Evolutionary conservation across 306 rosid genomes (phyloP).

Genomic region (Vigna hirtella): DNA sequence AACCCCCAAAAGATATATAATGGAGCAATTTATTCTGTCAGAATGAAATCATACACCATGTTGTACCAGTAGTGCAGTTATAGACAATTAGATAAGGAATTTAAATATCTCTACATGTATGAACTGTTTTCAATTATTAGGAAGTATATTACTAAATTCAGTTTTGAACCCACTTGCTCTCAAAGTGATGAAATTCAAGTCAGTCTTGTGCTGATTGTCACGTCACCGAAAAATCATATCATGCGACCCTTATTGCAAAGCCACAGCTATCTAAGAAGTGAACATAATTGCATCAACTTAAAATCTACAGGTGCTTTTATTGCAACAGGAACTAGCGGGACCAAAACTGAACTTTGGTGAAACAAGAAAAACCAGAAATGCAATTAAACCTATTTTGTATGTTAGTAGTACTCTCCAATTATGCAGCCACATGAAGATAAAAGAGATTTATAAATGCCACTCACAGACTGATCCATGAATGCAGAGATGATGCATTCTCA

Average conservation of each 20-base stretch:
- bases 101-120: conserved; percentile 28
- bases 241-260: background rate
- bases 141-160: conserved; percentile 28
- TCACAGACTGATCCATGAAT: conserved; percentile 6
- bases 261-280: conserved; percentile 13
- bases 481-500: conserved; percentile 10
- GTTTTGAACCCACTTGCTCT: conserved; percentile 7
- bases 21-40: background rate
- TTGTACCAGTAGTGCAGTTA: conserved; percentile 1
- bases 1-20: conserved; percentile 13
- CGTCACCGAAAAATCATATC: background rate
- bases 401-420: background rate
- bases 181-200: conserved; percentile 12
- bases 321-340: conserved; percentile 6
- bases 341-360: conserved; percentile 29
- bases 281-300: conserved; percentile 23
- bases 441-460: conserved; percentile 13
- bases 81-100: conserved; percentile 17
- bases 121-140: conserved; percentile 26
- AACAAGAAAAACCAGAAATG: conserved; percentile 23
- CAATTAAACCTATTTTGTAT: background rate
- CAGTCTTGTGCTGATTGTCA: conserved; percentile 22
- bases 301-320: conserved; percentile 9
- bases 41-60: conserved; percentile 37
- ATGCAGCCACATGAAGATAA: background rate